phyloP scores from a whole-genome alignment of 352 stramenopile genomes.

The Globisporangium middletonii region DNA sequence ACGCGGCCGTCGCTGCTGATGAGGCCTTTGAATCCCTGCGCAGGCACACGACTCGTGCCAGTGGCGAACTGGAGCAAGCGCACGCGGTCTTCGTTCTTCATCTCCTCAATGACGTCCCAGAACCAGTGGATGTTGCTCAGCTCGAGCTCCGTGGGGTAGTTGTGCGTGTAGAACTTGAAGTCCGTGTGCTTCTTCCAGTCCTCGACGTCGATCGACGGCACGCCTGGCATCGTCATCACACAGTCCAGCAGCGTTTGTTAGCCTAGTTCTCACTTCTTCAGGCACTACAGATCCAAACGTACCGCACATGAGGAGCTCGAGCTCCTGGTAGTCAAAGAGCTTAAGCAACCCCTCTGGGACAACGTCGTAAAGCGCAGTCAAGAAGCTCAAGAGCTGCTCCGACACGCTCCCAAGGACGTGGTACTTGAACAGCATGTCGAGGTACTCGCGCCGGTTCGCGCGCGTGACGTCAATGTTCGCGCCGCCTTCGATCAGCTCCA shows the following conservation, averaged over 20 bases:
- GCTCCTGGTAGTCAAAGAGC: constrained; percentile 98
- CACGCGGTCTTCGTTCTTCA: constrained; percentile 71
- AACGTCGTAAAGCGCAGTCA: constrained; percentile 94
- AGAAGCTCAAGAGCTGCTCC: constrained; percentile 85
- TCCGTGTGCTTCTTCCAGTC: constrained; percentile 81
- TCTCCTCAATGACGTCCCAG: constrained; percentile 90
- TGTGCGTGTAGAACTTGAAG: constrained; percentile 68
- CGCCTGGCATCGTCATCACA: constrained; percentile 14
- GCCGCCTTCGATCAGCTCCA: constrained; percentile 90
- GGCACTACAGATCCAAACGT: constrained; percentile 1
- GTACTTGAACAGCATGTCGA: constrained; percentile 95
- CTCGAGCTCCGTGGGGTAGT: constrained; percentile 67
- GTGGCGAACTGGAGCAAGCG: constrained; percentile 81
- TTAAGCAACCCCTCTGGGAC: constrained; percentile 95
- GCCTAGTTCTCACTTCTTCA: too few species aligned
- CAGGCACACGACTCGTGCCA: constrained; percentile 71
- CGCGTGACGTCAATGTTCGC: constrained; percentile 90
- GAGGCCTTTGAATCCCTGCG: constrained; percentile 79
- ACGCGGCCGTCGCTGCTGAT: constrained; percentile 79
- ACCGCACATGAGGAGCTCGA: constrained; percentile 97
- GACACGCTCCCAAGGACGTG: constrained; percentile 91
- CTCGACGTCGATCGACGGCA: constrained; percentile 70
- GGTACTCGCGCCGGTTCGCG: constrained; percentile 93
- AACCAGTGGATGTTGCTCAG: constrained; percentile 94
- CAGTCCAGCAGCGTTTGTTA: neutral